Evolutionary conservation across 2,329 filamentous ascomycete species (phyloP).

Genomic region (Neofusicoccum umdonicola): DNA sequence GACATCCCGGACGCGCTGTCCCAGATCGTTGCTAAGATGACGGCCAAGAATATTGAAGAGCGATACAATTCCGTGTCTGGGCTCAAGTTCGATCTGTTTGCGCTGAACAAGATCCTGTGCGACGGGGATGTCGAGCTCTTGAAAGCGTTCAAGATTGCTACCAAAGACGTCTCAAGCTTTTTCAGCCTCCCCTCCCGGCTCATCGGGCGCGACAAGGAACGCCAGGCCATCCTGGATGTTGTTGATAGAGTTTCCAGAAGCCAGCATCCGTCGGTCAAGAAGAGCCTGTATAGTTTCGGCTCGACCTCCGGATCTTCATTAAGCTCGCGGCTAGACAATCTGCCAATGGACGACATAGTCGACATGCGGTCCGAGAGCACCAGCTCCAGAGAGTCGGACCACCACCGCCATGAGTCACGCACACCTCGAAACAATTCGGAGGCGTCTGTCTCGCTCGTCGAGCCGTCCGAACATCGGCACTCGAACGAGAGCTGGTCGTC

Average conservation of each 20-base stretch:
- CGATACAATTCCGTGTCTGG: slow-evolving; percentile 88
- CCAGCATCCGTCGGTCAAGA: slow-evolving; percentile 47
- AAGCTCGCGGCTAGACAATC: slow-evolving; percentile 16
- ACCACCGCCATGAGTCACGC: not conserved
- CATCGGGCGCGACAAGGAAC: slow-evolving; percentile 75
- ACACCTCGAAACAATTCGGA: slow-evolving; percentile 18
- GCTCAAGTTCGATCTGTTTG: slow-evolving; percentile 74
- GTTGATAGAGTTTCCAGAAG: slow-evolving; percentile 73
- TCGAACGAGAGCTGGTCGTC: slow-evolving; percentile 14
- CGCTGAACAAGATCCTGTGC: slow-evolving; percentile 70
- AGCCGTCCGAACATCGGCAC: slow-evolving; percentile 10
- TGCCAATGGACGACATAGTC: slow-evolving; percentile 45
- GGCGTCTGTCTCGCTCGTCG: not conserved
- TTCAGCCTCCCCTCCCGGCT: slow-evolving; percentile 81
- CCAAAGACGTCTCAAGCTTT: slow-evolving; percentile 87
- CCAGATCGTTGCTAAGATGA: slow-evolving; percentile 86
- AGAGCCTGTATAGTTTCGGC: slow-evolving; percentile 48
- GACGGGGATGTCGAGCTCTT: slow-evolving; percentile 72
- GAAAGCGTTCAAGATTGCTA: slow-evolving; percentile 71
- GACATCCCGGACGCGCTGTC: slow-evolving; percentile 83
- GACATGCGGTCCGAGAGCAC: slow-evolving; percentile 42
- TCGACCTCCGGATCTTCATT: slow-evolving; percentile 43
- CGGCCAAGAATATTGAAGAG: slow-evolving; percentile 80
- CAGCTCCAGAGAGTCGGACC: slow-evolving; percentile 55
- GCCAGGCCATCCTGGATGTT: slow-evolving; percentile 62